Evolutionary conservation across 805 yeast genomes (phyloP).

Genomic region (Spathaspora boniae): DNA sequence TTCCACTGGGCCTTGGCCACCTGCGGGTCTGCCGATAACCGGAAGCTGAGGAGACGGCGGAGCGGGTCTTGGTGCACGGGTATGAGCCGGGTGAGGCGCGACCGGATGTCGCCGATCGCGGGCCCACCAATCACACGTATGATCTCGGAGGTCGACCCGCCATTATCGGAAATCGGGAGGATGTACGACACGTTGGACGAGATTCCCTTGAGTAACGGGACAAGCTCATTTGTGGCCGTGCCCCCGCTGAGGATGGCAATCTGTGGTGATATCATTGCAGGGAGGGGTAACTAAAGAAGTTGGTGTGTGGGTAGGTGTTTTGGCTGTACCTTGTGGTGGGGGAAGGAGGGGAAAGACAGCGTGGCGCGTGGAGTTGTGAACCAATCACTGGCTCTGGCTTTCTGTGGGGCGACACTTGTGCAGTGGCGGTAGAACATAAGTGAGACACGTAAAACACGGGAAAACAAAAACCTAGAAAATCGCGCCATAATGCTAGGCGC

Average conservation of each 20-base stretch:
- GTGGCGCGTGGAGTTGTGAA: not conserved
- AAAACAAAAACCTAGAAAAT: too few relatives aligned
- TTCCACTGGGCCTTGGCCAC: slow-evolving; percentile 74
- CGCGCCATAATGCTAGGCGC: too few relatives aligned
- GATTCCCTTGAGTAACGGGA: slow-evolving; percentile 50
- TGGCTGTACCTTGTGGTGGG: not conserved
- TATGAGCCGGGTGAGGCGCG: slow-evolving; percentile 72
- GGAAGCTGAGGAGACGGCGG: slow-evolving; percentile 35
- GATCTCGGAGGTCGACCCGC: slow-evolving; percentile 91
- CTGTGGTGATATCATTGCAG: slow-evolving; percentile 4
- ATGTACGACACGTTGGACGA: slow-evolving; percentile 55
- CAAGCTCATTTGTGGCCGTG: slow-evolving; percentile 80
- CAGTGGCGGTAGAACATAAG: too few relatives aligned
- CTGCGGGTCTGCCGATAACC: slow-evolving; percentile 46
- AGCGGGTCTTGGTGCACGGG: slow-evolving; percentile 45
- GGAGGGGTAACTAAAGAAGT: too few relatives aligned
- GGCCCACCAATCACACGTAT: slow-evolving; percentile 88
- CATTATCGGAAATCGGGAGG: slow-evolving; percentile 86
- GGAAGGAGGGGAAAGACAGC: not conserved
- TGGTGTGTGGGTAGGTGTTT: too few relatives aligned
- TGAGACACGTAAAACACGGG: too few relatives aligned
- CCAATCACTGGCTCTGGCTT: not conserved
- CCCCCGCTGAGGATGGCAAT: slow-evolving; percentile 60
- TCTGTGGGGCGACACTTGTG: not conserved
- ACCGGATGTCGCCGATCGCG: slow-evolving; percentile 89